phyloP scores from a whole-genome alignment of 176 grass and related monocot species.

The Coix lacrymajobi region DNA sequence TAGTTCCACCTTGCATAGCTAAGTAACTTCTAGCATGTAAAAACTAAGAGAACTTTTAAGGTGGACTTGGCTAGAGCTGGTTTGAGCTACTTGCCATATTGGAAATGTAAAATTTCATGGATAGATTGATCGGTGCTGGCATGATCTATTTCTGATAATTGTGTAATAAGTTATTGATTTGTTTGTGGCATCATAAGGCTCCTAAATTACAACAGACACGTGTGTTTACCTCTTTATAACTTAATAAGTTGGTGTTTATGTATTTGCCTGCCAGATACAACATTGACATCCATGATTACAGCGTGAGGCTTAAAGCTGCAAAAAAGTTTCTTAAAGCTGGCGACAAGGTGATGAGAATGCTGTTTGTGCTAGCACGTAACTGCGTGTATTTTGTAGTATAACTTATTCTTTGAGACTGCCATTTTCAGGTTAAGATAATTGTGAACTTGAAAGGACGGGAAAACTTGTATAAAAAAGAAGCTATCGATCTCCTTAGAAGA shows the following conservation, averaged over 20 bases:
- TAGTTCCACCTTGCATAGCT: neutral
- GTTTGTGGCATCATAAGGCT: neutral
- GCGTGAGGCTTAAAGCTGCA: conserved; percentile 75
- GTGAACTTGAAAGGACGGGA: conserved; percentile 88
- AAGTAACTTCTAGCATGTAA: neutral
- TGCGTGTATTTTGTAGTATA: neutral
- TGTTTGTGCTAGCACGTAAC: neutral
- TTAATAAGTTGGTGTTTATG: neutral
- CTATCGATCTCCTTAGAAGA: conserved; percentile 75
- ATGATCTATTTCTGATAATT: neutral
- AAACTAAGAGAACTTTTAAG: neutral
- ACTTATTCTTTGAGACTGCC: conserved; percentile 15
- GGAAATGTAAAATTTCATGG: neutral
- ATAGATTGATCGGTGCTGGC: neutral
- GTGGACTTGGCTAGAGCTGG: neutral
- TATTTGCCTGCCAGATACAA: conserved; percentile 65
- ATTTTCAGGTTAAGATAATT: conserved; percentile 87
- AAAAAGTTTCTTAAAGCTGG: conserved; percentile 94
- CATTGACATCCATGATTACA: conserved; percentile 89
- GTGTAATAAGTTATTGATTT: neutral
- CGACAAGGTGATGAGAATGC: conserved; percentile 60
- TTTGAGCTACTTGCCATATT: neutral
- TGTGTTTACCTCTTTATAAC: neutral
- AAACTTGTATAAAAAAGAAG: conserved; percentile 78
- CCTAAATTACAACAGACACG: neutral